Base-by-base conservation (phyloP, 345 rosid species). In the Limnanthes douglasii region DNA sequence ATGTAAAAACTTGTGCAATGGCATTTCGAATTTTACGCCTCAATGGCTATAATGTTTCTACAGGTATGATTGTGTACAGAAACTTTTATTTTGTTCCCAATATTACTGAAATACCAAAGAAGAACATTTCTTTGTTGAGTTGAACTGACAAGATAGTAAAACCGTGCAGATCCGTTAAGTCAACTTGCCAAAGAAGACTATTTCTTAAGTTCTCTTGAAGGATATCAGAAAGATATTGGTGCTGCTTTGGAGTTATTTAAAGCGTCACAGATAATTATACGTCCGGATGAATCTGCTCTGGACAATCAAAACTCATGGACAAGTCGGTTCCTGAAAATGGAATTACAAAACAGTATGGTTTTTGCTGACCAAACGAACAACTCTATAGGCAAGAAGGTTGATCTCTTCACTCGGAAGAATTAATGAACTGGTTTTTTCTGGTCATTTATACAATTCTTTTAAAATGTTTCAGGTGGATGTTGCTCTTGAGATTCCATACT, bases 1-100 rank as follows among this genome's bases (percentile, higher is more conserved):
- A 80, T 50, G 14, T 51, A 33, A 48, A 65, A 10, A 64, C 82
- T 44, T 70, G 76, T 25, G 84, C 86, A 8, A 50, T 80, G 78
- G 83, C 94, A 29, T 90, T 80, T 44, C 75, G 80, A n/a, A 24
- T 80, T 34, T 51, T 84, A 43, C 75, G 77, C 25, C 27, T 46
- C 34, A 57, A 70, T 31, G 82, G 96, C 35, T 80, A 80, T 45
- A 61, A 68, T 51, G 82, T 84, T 46, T 66, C 85, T 45, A 53
- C 73, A 45, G 98, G 98, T 75, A 54, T 50, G 21, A 30, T 39
- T 9, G 31, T 46, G 20, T n/a, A n/a, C n/a, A n/a, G n/a, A n/a
- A n/a, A n/a, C n/a, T n/a, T n/a, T 48, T 56, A 14, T 45, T 49
- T 43, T 19, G 8, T 19, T 18, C 37, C 21, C 11, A 36, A 25